A percentile compares a stretch with the other conserved stretches of the same genome.
Conservation (phyloP, 2,329 filamentous ascomycete genomes). For the Penicillium sp. region DNA sequence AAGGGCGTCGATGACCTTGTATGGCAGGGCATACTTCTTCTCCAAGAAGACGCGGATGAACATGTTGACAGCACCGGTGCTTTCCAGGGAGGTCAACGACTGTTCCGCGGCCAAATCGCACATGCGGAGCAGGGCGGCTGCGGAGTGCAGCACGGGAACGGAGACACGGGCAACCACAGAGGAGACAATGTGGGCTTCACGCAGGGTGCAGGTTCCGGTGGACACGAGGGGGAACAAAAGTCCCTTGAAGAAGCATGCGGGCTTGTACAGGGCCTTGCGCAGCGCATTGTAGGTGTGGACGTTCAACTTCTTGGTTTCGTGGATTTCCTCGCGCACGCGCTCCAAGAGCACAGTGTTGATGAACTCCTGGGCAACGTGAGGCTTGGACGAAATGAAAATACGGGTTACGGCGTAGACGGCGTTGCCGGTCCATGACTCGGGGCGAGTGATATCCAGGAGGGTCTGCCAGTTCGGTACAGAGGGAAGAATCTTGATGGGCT, state of each 20-base stretch:
- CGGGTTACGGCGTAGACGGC: slow-evolving; percentile 85
- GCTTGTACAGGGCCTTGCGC: slow-evolving; percentile 91
- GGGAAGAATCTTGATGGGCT: slow-evolving; percentile 95
- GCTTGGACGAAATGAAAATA: slow-evolving; percentile 85
- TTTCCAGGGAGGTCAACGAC: slow-evolving; percentile 72
- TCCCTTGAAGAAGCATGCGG: slow-evolving; percentile 94
- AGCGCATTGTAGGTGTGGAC: slow-evolving; percentile 92
- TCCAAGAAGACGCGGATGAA: slow-evolving; percentile 91
- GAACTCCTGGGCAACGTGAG: slow-evolving; percentile 76
- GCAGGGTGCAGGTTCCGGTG: slow-evolving; percentile 82
- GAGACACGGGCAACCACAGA: slow-evolving; percentile 81
- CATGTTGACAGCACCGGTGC: slow-evolving; percentile 87
- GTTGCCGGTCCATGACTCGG: slow-evolving; percentile 75
- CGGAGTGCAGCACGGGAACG: slow-evolving; percentile 88
- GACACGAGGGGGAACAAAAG: slow-evolving; percentile 87
- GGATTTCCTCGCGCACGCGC: slow-evolving; percentile 88
- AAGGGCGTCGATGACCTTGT: slow-evolving; percentile 88
- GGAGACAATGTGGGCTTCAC: slow-evolving; percentile 88
- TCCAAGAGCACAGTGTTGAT: slow-evolving; percentile 84
- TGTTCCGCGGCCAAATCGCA: slow-evolving; percentile 95
- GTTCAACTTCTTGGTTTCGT: slow-evolving; percentile 91
- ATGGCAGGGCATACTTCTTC: slow-evolving; percentile 95
- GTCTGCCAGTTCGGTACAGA: slow-evolving; percentile 91
- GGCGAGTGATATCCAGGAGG: slow-evolving; percentile 78
- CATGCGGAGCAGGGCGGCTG: slow-evolving; percentile 83